phyloP scores from a whole-genome alignment of 345 rosid genomes.

The Lumnitzera racemosa region DNA sequence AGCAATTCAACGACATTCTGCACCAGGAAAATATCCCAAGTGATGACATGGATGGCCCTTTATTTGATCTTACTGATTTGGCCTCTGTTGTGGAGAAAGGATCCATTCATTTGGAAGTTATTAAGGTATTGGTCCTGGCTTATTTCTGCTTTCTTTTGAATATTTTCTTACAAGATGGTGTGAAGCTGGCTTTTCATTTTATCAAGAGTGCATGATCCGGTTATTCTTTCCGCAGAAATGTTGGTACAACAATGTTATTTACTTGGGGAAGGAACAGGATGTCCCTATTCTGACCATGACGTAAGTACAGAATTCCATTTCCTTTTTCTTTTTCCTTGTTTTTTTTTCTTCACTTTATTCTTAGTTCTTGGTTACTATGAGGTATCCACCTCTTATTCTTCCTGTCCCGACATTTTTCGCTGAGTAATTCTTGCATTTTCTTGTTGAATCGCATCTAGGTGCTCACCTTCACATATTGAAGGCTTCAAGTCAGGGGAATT shows the following conservation, averaged over 20 bases:
- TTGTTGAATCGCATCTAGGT: slow-evolving; percentile 29
- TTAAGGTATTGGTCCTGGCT: slow-evolving; percentile 30
- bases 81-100: slow-evolving; percentile 28
- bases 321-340: background rate
- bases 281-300: slow-evolving; percentile 80
- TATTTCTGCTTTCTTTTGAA: background rate
- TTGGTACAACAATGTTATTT: slow-evolving; percentile 66
- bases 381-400: background rate
- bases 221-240: slow-evolving; percentile 39
- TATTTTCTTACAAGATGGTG: background rate
- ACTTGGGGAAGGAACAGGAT: slow-evolving; percentile 53
- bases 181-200: background rate
- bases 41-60: slow-evolving; percentile 29
- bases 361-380: background rate
- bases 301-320: slow-evolving; percentile 22
- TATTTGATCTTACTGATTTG: slow-evolving; percentile 45
- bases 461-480: slow-evolving; percentile 28
- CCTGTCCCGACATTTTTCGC: background rate
- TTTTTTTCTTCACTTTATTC: background rate
- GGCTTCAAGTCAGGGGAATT: slow-evolving; percentile 42
- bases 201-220: background rate
- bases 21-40: slow-evolving; percentile 52
- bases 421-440: background rate
- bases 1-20: slow-evolving; percentile 89
- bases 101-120: slow-evolving; percentile 40